Evolutionary conservation across 2,329 filamentous ascomycete genomes (phyloP), one percentile per base, ranked within the genome.

Genomic region (Cadophora sp.): DNA sequence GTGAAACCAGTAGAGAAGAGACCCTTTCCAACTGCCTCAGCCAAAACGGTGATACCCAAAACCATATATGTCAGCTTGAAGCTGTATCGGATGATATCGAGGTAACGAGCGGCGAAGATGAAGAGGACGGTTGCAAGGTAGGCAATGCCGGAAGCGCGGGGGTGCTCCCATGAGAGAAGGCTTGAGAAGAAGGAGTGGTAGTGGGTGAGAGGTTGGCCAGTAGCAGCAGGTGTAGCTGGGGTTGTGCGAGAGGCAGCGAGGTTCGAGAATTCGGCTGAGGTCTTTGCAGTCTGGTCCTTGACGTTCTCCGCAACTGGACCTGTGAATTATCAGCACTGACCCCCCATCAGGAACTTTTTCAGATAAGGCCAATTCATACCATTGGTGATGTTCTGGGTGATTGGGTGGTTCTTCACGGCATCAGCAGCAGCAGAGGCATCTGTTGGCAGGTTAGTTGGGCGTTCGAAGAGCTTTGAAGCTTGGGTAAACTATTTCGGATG

Each of bases 101-200:
- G 83, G 79, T 90, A 91, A 77, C 88, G 84, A 75, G 84, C 82
- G 68, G 85, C 83, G 76, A 91, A 84, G 78, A 91, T 91, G 73
- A 86, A 76, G 56, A 83, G 74, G 66, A 91, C 81, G 69, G 85
- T 81, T 59, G 85, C 81, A 69, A 79, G 80, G 74, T 90, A 91
- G 71, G 89, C 87, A 75, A 91, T 88, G 64, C 81, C 87, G 33
- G 89, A 90, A 68, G 87, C 87, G 73, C 87, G 85, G 76, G 87
- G 87, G 77, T 89, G 88, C 76, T 89, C 84, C 87, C 89, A 91
- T 72, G 88, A 90, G 69, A 91, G 81, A 66, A 91, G 83, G 78
- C 89, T 87, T 60, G 84, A 85, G 79, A 91, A 91, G 80, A 91
- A 87, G 18, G 88, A 91, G 81, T 91, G 88, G 78, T 91, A 91